Evolutionary conservation across 2,329 filamentous ascomycete genomes (phyloP).

Genomic region (Atkinsonella texensis): DNA sequence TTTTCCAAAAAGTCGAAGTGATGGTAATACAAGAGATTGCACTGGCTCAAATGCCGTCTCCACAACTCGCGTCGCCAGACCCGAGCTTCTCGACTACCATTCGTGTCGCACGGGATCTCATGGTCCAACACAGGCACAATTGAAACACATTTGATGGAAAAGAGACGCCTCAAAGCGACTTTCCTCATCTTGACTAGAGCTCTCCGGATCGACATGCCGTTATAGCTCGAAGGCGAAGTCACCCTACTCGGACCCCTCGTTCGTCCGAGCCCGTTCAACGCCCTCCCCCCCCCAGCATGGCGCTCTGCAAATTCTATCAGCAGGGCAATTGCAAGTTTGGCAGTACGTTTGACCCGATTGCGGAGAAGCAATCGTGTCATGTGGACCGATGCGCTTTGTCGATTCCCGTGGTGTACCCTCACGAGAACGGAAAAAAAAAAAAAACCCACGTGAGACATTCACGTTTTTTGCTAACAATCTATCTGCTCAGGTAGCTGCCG

Average conservation of each 20-base stretch:
- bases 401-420: neutral
- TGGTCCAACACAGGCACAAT: neutral
- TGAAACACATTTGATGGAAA: neutral
- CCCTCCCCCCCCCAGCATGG: constrained; percentile 16
- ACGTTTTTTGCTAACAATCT: neutral
- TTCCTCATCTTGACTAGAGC: neutral
- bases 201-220: constrained; percentile 3
- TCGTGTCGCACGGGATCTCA: neutral
- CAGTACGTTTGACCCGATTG: constrained; percentile 14
- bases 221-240: neutral
- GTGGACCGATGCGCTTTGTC: neutral
- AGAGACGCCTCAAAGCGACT: neutral
- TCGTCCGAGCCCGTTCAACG: constrained; percentile 1
- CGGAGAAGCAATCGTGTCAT: neutral
- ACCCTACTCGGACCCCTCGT: neutral
- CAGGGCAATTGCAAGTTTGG: constrained; percentile 41
- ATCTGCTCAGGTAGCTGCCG: constrained; percentile 34
- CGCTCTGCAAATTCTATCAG: constrained; percentile 36
- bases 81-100: constrained; percentile 1
- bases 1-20: no score
- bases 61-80: constrained; percentile 5
- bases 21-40: no score
- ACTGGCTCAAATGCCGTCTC: neutral
- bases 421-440: neutral
- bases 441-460: neutral